These are phyloP conservation scores for Pyronema omphalodes DNA, from an alignment of 495 filamentous ascomycete genomes.

Conservation along the genomic window DNA sequence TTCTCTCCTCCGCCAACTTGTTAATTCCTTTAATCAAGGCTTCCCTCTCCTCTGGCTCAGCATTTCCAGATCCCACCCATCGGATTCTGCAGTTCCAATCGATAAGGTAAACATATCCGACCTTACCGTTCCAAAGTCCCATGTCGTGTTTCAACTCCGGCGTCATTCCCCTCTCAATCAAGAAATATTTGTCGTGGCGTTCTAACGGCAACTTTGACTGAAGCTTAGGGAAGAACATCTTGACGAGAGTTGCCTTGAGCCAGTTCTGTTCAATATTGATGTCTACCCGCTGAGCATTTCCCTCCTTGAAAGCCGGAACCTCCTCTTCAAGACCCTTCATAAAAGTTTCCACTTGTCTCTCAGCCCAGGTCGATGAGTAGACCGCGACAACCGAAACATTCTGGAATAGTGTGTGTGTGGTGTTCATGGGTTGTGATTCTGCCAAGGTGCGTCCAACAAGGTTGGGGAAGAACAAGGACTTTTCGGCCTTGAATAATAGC, in stretches of 20 bases:
- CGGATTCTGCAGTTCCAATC: conserved; percentile 76
- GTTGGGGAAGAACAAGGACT: conserved; percentile 85
- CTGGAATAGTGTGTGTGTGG: conserved; percentile 50
- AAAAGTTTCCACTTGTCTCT: conserved; percentile 60
- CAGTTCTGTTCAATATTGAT: conserved; percentile 72
- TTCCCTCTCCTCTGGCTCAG: conserved; percentile 48
- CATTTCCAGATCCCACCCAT: conserved; percentile 81
- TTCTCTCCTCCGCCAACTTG: conserved; percentile 45
- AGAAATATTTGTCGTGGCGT: conserved; percentile 59
- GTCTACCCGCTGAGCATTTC: conserved; percentile 51
- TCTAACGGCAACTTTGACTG: conserved; percentile 35
- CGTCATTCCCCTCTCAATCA: conserved; percentile 58
- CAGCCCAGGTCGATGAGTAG: conserved; percentile 68
- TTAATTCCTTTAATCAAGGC: conserved; percentile 48
- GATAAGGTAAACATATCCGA: conserved; percentile 86
- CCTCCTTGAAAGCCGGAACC: conserved; percentile 26
- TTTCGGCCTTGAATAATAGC: conserved; percentile 52
- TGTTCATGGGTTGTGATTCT: conserved; percentile 33
- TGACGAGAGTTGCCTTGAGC: conserved; percentile 57
- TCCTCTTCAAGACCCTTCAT: conserved; percentile 36
- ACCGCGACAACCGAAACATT: conserved; percentile 60
- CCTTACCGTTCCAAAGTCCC: conserved; percentile 68
- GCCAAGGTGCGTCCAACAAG: conserved; percentile 57
- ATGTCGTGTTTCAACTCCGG: conserved; percentile 58
- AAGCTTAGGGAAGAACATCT: conserved; percentile 45